Percentiles rank a stretch among this genome's conserved stretches.
Conservation (phyloP, 768 basidiomycete species). For the Tubosaeta sp. region DNA sequence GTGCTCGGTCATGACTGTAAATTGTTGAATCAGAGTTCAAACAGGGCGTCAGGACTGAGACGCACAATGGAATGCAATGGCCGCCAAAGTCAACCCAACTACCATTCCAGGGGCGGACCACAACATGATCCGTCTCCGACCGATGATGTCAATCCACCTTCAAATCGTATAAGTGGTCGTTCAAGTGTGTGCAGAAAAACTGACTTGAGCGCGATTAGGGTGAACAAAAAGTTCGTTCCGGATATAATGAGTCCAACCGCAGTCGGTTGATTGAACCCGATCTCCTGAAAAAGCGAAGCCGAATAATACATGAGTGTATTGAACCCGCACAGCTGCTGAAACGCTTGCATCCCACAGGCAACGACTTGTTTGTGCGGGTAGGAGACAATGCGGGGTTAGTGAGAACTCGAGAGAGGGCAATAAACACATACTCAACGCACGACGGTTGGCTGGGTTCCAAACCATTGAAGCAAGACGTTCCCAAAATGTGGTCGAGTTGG, state of each 20-base stretch:
- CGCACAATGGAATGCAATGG: constrained; percentile 55
- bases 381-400: not conserved
- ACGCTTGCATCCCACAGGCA: constrained; percentile 76
- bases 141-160: constrained; percentile 59
- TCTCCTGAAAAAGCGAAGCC: constrained; percentile 73
- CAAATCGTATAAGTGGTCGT: not conserved
- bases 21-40: not conserved
- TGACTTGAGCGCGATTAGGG: constrained; percentile 66
- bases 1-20: constrained; percentile 51
- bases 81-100: constrained; percentile 57
- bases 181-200: not conserved
- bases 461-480: constrained; percentile 55
- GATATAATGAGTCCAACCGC: constrained; percentile 77
- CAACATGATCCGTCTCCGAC: constrained; percentile 67
- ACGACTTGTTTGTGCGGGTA: constrained; percentile 44
- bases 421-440: constrained; percentile 57
- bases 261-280: constrained; percentile 80
- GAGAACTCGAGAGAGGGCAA: not conserved
- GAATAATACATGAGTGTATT: constrained; percentile 77
- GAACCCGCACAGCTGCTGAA: constrained; percentile 82
- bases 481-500: constrained; percentile 56
- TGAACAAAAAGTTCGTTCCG: constrained; percentile 76
- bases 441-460: constrained; percentile 53
- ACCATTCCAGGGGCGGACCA: constrained; percentile 72
- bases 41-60: not conserved